Evolutionary conservation across 1,284 basidiomycete species (phyloP), one percentile per base, ranked within the genome.

Genomic region (Termitomyces sp.): DNA sequence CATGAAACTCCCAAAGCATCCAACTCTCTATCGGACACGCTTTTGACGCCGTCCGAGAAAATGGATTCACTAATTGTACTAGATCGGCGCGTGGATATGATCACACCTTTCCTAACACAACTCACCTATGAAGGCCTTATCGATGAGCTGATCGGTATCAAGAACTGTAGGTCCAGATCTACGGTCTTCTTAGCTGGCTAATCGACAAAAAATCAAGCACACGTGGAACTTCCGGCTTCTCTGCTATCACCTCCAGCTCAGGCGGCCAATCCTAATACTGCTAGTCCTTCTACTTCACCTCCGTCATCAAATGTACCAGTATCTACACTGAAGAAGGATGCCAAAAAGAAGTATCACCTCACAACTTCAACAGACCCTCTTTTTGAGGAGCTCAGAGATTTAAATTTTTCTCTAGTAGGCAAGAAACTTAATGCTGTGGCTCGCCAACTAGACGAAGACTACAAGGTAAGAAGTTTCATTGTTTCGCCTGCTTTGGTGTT

Each of bases 91-190:
- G 85, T 91, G n/a, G 97, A 99, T 67, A 90, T 97, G 85, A 86
- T 97, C 49, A 97, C 96, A 0, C 94, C 96, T 1, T 77, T 99
- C 50, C 84, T 96, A 43, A 99, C 96, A 1, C 96, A 99, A 65
- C 75, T 99, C 50, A 99, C 97, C 0, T 99, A 98, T 64, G 88
- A 97, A 67, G 97, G 97, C 14, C 84, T 99, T 40, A 78, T 98
- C n/a, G 96, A 99, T 64, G 97, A 99, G 67, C 75, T 93, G 39
- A 75, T 97, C 42, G 92, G 92, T 1, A 88, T 99, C 57, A 88
- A 81, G 68, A 93, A 97, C 62, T 88, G 94, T 91, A 59, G 50
- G 86, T 44, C 34, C 19, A 18, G 26, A 19, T 47, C 14, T 19
- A 14, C 37, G 19, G 21, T 6, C 18, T 55, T 26, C 31, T 19